phyloP scores from a whole-genome alignment of 768 basidiomycete species.

The Kwoniella sp. region DNA sequence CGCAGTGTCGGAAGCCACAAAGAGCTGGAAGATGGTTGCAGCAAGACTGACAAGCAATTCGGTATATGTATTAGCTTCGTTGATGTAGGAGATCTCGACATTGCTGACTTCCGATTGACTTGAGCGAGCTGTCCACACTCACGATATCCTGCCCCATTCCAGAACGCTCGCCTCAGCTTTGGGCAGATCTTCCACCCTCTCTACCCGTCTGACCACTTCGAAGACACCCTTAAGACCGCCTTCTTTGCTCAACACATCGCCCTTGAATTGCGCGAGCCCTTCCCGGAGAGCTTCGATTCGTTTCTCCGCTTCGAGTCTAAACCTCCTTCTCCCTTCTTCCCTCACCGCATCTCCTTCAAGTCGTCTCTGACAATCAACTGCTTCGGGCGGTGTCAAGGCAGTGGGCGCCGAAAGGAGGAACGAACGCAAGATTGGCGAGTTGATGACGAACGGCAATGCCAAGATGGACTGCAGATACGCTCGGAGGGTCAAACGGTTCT shows the following conservation, averaged over 20 bases:
- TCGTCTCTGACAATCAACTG: conserved; percentile 73
- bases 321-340: conserved; percentile 82
- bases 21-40: conserved; percentile 93
- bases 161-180: conserved; percentile 82
- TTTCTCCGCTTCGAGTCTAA: conserved; percentile 80
- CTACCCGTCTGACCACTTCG: conserved; percentile 77
- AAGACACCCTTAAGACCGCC: conserved; percentile 83
- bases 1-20: conserved; percentile 87
- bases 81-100: no score
- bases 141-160: conserved; percentile 98
- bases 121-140: conserved; percentile 56
- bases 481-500: conserved; percentile 90
- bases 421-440: conserved; percentile 79
- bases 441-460: conserved; percentile 70
- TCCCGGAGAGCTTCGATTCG: conserved; percentile 83
- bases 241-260: conserved; percentile 74
- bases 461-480: conserved; percentile 86
- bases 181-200: conserved; percentile 75
- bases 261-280: conserved; percentile 83
- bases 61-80: neutral
- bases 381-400: conserved; percentile 68
- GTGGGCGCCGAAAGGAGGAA: conserved; percentile 82
- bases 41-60: conserved; percentile 67
- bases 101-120: no score
- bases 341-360: conserved; percentile 86